Conservation (phyloP, 2,329 filamentous ascomycete species). For the Fusarium camptoceras region DNA sequence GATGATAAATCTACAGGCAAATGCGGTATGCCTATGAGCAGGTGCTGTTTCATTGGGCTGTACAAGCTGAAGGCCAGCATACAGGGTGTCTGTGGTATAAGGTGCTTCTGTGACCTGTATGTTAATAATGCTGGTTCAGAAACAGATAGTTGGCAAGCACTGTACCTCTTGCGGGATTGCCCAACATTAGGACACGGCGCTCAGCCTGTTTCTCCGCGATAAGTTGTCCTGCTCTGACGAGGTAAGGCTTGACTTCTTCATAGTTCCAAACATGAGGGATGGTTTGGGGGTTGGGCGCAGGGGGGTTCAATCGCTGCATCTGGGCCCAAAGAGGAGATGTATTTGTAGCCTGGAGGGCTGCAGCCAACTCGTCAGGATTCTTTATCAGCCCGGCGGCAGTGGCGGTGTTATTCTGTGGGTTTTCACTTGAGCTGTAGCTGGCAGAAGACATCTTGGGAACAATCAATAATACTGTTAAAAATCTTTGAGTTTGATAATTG, state of each 20-base stretch:
- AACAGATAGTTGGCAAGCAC: neutral
- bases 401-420: fast-evolving
- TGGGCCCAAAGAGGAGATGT: constrained; percentile 59
- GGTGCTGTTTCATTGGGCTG: constrained; percentile 66
- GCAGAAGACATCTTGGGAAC: neutral
- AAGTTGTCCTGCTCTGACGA: constrained; percentile 50
- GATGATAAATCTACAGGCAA: constrained; percentile 67
- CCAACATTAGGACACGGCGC: constrained; percentile 56
- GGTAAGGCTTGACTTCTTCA: constrained; percentile 48
- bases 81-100: constrained; percentile 68
- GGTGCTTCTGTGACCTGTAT: constrained; percentile 55
- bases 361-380: neutral
- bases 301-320: constrained; percentile 60
- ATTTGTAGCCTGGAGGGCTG: constrained; percentile 4
- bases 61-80: constrained; percentile 67
- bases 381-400: neutral
- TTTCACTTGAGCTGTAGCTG: fast-evolving
- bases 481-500: neutral
- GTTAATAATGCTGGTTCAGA: constrained; percentile 31
- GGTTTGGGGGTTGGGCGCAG: constrained; percentile 56
- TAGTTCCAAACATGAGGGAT: constrained; percentile 56
- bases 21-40: constrained; percentile 67
- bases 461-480: fast-evolving
- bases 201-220: constrained; percentile 55
- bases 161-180: constrained; percentile 57